Conservation (phyloP, 1,139 yeast species). For the Scheffersomyces insectosa region DNA sequence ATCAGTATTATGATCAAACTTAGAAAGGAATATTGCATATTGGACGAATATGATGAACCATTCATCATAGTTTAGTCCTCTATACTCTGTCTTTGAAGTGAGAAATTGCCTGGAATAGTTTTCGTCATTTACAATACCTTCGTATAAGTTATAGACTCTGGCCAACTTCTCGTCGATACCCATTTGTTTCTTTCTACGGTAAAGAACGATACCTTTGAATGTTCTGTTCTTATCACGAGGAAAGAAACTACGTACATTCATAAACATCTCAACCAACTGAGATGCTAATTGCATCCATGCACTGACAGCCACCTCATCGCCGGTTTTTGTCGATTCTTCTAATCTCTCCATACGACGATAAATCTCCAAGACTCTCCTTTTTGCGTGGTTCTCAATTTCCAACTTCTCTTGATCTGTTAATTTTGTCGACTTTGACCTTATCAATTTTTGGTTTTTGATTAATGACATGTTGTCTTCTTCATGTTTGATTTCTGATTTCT, state of each 20-base stretch:
- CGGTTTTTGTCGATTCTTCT: conserved; percentile 52
- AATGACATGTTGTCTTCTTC: conserved; percentile 21
- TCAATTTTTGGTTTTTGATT: conserved; percentile 24
- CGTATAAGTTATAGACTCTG: conserved; percentile 64
- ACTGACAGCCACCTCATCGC: conserved; percentile 61
- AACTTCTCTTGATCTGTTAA: conserved; percentile 57
- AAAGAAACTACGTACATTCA: conserved; percentile 74
- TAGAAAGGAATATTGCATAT: conserved; percentile 66
- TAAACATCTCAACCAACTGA: conserved; percentile 79
- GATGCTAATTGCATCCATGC: conserved; percentile 87
- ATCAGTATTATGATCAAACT: conserved; percentile 56
- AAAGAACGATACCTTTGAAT: conserved; percentile 67
- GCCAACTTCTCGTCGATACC: conserved; percentile 73
- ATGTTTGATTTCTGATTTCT: conserved; percentile 10
- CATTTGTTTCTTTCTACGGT: conserved; percentile 60
- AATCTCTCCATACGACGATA: conserved; percentile 62
- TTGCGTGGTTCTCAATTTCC: conserved; percentile 59
- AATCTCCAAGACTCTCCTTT: conserved; percentile 62
- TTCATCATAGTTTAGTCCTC: conserved; percentile 73
- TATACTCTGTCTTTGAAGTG: conserved; percentile 54
- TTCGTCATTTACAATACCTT: conserved; percentile 54
- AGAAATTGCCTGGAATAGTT: conserved; percentile 34
- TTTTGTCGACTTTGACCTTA: conserved; percentile 25
- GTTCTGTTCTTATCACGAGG: conserved; percentile 70
- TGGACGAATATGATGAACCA: conserved; percentile 89